Conservation (phyloP, 768 basidiomycete genomes). For the Tricholoma saponaceum region DNA sequence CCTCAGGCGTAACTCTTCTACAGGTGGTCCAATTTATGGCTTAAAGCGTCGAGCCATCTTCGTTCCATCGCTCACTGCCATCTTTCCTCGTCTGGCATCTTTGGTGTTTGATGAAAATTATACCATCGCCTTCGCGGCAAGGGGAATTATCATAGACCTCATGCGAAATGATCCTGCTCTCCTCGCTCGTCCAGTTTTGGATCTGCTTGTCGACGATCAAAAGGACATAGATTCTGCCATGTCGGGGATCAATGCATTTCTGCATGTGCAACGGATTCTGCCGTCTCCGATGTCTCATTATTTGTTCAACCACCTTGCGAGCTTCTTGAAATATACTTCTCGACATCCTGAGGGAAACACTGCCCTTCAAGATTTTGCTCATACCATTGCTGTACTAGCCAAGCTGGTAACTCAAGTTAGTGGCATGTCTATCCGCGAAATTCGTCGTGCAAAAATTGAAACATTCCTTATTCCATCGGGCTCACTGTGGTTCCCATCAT, state of each 20-base stretch:
- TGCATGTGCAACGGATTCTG: conserved; percentile 51
- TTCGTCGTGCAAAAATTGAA: conserved; percentile 71
- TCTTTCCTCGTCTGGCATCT: conserved; percentile 51
- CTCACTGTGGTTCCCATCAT: conserved; percentile 60
- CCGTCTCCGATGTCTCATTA: conserved; percentile 65
- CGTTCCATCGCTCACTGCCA: conserved; percentile 51
- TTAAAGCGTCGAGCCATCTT: conserved; percentile 65
- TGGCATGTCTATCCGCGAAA: conserved; percentile 66
- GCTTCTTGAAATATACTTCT: conserved; percentile 55
- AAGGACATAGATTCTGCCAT: conserved; percentile 45
- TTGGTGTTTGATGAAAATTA: conserved; percentile 53
- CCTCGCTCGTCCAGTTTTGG: conserved; percentile 59
- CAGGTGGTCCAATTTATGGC: conserved; percentile 38
- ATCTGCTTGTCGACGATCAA: conserved; percentile 50
- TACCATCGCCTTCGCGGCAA: conserved; percentile 51
- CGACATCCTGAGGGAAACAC: conserved; percentile 39
- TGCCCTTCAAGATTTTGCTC: conserved; percentile 49
- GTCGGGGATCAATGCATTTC: conserved; percentile 47
- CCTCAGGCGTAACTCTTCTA: conserved; percentile 54
- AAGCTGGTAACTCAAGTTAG: conserved; percentile 61
- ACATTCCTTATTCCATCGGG: conserved; percentile 65
- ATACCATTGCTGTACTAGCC: conserved; percentile 54
- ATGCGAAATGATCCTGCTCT: conserved; percentile 74
- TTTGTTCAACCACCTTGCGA: conserved; percentile 67
- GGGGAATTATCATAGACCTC: conserved; percentile 53